A percentile compares a stretch with the other conserved stretches of the same genome.
phyloP scores from a whole-genome alignment of 768 basidiomycete species.

The Atractiella rhizophila region DNA sequence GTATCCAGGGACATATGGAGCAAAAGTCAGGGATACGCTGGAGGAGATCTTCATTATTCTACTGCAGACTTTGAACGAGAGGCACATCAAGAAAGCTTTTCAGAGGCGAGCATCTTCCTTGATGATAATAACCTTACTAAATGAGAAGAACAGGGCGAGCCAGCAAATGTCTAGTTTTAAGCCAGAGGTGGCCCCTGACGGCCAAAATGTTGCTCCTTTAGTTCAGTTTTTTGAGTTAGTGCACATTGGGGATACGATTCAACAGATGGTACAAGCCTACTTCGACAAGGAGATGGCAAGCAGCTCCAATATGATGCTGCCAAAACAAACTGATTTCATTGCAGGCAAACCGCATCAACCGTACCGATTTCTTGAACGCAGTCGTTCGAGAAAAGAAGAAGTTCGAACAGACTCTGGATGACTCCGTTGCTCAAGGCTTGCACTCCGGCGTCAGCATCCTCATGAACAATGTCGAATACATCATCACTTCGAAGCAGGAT shows the following conservation, averaged over 20 bases:
- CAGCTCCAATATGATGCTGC: neutral
- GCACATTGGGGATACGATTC: constrained; percentile 88
- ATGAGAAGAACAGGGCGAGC: constrained; percentile 42
- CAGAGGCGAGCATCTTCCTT: constrained; percentile 29
- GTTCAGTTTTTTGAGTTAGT: constrained; percentile 94
- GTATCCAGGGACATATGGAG: constrained; percentile 69
- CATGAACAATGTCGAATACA: constrained; percentile 56
- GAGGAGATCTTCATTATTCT: constrained; percentile 79
- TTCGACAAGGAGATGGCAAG: constrained; percentile 83
- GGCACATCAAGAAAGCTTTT: constrained; percentile 63
- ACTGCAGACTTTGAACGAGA: constrained; percentile 46
- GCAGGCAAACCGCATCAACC: constrained; percentile 41
- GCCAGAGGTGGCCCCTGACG: constrained; percentile 55
- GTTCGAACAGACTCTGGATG: constrained; percentile 76
- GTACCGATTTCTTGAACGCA: constrained; percentile 71
- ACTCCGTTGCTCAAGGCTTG: constrained; percentile 71
- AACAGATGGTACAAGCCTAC: constrained; percentile 91
- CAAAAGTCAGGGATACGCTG: constrained; percentile 67
- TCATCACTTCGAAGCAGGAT: constrained; percentile 54
- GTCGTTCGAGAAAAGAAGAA: constrained; percentile 91
- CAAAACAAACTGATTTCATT: neutral
- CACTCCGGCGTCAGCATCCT: constrained; percentile 58
- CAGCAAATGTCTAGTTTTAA: constrained; percentile 72
- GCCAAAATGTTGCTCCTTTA: constrained; percentile 45
- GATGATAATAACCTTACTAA: neutral